Conservation (phyloP, 1,139 yeast genomes). For the Candida smagusa region DNA sequence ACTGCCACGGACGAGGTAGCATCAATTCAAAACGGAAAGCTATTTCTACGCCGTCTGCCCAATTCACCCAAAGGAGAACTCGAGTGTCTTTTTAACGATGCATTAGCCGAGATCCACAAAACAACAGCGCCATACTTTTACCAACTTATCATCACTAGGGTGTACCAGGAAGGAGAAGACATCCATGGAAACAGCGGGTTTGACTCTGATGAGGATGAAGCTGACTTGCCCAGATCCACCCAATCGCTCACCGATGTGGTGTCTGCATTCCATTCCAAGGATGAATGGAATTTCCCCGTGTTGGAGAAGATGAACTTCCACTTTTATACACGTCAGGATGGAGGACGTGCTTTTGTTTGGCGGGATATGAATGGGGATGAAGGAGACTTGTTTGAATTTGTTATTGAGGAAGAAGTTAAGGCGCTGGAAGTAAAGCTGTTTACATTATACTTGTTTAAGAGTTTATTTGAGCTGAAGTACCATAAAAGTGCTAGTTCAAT, state of each 20-base stretch:
- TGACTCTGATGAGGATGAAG: constrained; percentile 57
- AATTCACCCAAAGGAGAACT: constrained; percentile 81
- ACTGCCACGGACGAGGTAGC: constrained; percentile 65
- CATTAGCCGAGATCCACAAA: constrained; percentile 67
- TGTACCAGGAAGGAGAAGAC: constrained; percentile 62
- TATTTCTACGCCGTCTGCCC: constrained; percentile 70
- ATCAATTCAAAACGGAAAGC: constrained; percentile 74
- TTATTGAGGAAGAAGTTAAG: constrained; percentile 63
- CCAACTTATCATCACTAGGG: constrained; percentile 70
- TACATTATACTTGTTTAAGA: constrained; percentile 57
- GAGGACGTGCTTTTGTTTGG: constrained; percentile 65
- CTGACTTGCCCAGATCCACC: constrained; percentile 30
- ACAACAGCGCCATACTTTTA: constrained; percentile 66
- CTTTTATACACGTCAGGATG: constrained; percentile 32
- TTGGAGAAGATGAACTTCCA: constrained; percentile 56
- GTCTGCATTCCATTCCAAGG: constrained; percentile 38
- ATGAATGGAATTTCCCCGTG: constrained; percentile 69
- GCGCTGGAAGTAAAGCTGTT: constrained; percentile 60
- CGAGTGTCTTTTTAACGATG: constrained; percentile 78
- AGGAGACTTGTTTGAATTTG: constrained; percentile 81
- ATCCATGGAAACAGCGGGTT: constrained; percentile 30
- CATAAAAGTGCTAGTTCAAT: constrained; percentile 51
- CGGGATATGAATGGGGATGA: constrained; percentile 75
- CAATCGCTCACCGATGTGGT: constrained; percentile 21
- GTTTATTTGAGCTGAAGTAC: constrained; percentile 77